A percentile compares a stretch with the other conserved stretches of the same genome.
phyloP scores from a whole-genome alignment of 306 rosid genomes.

The Mimosa pudica region DNA sequence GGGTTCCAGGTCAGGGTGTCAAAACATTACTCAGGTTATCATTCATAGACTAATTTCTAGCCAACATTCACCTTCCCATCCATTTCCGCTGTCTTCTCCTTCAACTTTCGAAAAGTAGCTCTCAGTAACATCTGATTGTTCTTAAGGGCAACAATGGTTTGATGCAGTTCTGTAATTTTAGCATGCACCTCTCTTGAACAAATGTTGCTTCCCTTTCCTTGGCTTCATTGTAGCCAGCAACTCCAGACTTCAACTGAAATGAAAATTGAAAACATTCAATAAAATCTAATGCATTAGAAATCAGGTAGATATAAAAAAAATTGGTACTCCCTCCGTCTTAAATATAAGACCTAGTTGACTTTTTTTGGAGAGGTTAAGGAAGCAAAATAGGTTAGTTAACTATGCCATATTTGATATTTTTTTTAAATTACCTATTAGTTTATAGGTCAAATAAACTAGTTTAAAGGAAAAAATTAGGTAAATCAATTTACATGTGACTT shows the following conservation, averaged over 20 bases:
- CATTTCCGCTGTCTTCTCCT: conserved; percentile 68
- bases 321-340: not conserved
- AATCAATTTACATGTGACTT: too few relatives aligned
- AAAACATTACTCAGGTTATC: not conserved
- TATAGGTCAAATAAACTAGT: too few relatives aligned
- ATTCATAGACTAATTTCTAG: not conserved
- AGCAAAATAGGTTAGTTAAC: too few relatives aligned
- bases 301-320: not conserved
- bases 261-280: conserved; percentile 30
- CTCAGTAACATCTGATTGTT: conserved; percentile 66
- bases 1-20: not conserved
- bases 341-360: too few relatives aligned
- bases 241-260: conserved; percentile 64
- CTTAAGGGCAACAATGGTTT: conserved; percentile 66
- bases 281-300: not conserved
- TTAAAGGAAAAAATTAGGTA: too few relatives aligned
- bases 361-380: too few relatives aligned
- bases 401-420: too few relatives aligned
- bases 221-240: conserved; percentile 57
- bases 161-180: conserved; percentile 75
- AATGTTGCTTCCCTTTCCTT: conserved; percentile 72
- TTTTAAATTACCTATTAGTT: too few relatives aligned
- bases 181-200: conserved; percentile 68
- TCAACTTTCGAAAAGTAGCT: conserved; percentile 56
- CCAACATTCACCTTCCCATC: conserved; percentile 62